phyloP scores from a whole-genome alignment of 495 filamentous ascomycete species.

The Melanomma pulvis-pyrius region DNA sequence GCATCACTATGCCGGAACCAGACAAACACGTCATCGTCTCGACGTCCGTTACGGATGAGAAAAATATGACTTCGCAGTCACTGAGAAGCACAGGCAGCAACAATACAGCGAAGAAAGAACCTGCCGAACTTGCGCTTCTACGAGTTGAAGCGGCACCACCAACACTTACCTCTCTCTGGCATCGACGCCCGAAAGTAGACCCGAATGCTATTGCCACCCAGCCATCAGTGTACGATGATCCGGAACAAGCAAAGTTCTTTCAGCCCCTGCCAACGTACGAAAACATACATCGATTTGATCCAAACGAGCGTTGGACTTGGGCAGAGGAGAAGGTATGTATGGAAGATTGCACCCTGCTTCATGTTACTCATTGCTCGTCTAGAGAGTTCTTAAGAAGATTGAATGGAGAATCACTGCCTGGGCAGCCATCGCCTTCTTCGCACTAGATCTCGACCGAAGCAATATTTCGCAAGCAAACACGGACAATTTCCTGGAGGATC shows the following conservation, averaged over 20 bases:
- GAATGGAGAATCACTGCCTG: background rate
- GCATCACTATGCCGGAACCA: background rate
- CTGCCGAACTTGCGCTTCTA: background rate
- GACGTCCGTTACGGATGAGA: background rate
- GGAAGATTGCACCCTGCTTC: no score
- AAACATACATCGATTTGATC: constrained; percentile 11
- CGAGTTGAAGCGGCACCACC: background rate
- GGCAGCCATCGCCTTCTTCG: constrained; percentile 8
- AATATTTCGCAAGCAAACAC: constrained; percentile 23
- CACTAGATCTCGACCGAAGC: constrained; percentile 9
- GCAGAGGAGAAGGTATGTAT: constrained; percentile 22
- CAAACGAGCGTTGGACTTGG: constrained; percentile 9
- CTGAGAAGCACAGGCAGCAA: background rate
- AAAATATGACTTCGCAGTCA: background rate
- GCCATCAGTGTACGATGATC: constrained; percentile 16
- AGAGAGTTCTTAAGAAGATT: constrained; percentile 13
- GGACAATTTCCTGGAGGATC: constrained; percentile 21
- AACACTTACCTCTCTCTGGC: constrained; percentile 5
- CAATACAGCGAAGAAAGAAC: background rate
- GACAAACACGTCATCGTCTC: background rate
- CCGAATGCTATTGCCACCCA: constrained; percentile 18
- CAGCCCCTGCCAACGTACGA: constrained; percentile 1
- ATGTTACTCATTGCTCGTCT: no score
- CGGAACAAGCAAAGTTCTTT: constrained; percentile 8
- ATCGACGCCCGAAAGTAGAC: background rate